Conservation (phyloP, 1,284 basidiomycete species). For the Porphyrellus sp. region DNA sequence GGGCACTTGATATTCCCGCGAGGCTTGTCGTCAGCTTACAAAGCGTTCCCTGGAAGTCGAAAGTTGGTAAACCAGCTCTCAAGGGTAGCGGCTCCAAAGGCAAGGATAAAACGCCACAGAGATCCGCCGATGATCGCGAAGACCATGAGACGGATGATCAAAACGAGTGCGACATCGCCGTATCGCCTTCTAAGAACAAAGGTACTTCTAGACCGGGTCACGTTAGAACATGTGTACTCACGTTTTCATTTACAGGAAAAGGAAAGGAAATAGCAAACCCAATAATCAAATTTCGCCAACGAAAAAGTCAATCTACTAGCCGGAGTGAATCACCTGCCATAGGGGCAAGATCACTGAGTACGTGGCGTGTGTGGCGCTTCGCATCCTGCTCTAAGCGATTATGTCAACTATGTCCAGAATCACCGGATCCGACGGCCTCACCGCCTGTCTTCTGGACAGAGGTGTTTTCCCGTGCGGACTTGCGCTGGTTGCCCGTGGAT, state of each 20-base stretch:
- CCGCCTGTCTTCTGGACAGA: slow-evolving; percentile 98
- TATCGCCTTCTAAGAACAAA: slow-evolving; percentile 29
- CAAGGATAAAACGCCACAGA: slow-evolving; percentile 35
- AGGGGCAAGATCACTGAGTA: slow-evolving; percentile 22
- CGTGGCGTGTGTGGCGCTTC: slow-evolving; percentile 13
- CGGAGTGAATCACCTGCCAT: slow-evolving; percentile 14
- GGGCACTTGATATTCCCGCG: slow-evolving; percentile 84
- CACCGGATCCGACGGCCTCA: slow-evolving; percentile 52
- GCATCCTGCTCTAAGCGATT: slow-evolving; percentile 20
- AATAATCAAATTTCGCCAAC: slow-evolving; percentile 54
- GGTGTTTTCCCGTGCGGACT: slow-evolving; percentile 91
- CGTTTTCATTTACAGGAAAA: slow-evolving; percentile 36
- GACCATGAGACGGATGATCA: slow-evolving; percentile 18
- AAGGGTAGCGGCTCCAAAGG: slow-evolving; percentile 35
- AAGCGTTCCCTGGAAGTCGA: slow-evolving; percentile 81
- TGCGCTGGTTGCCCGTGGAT: slow-evolving; percentile 91
- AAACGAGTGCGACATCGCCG: slow-evolving; percentile 40
- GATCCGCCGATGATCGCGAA: slow-evolving; percentile 27
- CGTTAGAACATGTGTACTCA: slow-evolving; percentile 10
- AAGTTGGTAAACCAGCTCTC: slow-evolving; percentile 46
- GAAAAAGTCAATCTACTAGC: slow-evolving; percentile 42
- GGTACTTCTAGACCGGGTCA: slow-evolving; percentile 19
- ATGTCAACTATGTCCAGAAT: slow-evolving; percentile 33
- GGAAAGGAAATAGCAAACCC: slow-evolving; percentile 54
- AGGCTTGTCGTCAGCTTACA: slow-evolving; percentile 90